Base-by-base conservation (phyloP, 148 eudicot species). In the Heliosperma pusillum region DNA sequence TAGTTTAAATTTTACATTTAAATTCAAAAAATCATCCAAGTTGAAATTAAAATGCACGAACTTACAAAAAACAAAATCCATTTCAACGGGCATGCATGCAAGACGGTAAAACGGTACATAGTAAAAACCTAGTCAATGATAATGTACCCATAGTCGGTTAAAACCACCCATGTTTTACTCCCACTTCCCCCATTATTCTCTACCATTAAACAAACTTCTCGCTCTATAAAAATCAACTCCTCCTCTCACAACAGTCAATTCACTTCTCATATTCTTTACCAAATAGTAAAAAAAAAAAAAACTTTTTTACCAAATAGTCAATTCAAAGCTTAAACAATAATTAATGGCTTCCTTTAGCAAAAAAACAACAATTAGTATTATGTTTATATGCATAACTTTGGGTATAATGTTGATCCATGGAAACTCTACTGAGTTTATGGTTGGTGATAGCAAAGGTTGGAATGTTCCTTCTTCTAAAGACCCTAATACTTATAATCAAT, bases 391-490 rank as follows among this genome's bases (percentile, higher is more conserved):
- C 68, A 71, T 71, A 8, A 61, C 13, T 27, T 70, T 80, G 27
- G 44, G 36, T 27, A 16, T 81, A 22, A 13, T 81, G 64, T 8
- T 76, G 2, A 4, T 66, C 47, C 44, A 81, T 66, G 83, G 70
- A 59, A 47, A 8, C 17, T 76, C 66, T 19, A 78, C 77, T 11
- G 89, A 86, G 61, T 86, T 87, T 42, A 60, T 75, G 4, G 91
- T 89, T 25, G 91, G 91, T 21, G 89, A 80, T 2, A 61, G 53
- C 13, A 47, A 42, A 0, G 93, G 91, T 0, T 89, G 93, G 93
- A 62, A 29, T 7, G 77, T 87, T 67, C 93, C 93, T 70, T 58
- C 79, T 50, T 11, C 78, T 0, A 84, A 87, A 19, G 25, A 84
- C n/a, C 76, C 69, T 33, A 56, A 76, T 5, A 16, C 82, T 22